These are phyloP conservation scores for Penicillium paradoxum DNA, from an alignment of 495 filamentous ascomycete species.

Conservation along the genomic window DNA sequence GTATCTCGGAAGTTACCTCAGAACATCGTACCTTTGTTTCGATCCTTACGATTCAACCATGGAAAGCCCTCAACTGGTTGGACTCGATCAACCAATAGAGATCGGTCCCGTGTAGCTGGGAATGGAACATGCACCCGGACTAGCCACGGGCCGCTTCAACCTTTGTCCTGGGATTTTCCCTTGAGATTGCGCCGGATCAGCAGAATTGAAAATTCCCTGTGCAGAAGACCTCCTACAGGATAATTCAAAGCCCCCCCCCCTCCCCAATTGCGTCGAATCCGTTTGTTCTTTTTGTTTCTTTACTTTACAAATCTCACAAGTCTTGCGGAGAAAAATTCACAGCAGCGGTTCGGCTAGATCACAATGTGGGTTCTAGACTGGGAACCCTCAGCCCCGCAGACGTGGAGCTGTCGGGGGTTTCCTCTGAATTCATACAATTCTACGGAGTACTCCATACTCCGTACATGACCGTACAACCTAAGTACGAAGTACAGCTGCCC, in stretches of 20 bases:
- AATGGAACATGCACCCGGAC: slow-evolving; percentile 23
- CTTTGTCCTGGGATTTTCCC: slow-evolving; percentile 11
- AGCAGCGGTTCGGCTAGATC: not conserved
- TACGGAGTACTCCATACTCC: not conserved
- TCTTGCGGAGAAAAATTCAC: too few species aligned
- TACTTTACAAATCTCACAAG: too few species aligned
- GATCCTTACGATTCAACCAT: not conserved
- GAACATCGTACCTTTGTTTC: not conserved
- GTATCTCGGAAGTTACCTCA: too few species aligned
- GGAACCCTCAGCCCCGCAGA: slow-evolving; percentile 15
- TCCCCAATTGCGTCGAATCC: too few species aligned
- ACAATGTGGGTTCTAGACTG: not conserved
- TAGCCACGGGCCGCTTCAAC: slow-evolving; percentile 17
- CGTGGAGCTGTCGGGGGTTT: slow-evolving; percentile 15
- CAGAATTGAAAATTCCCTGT: not conserved
- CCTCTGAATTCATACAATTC: not conserved
- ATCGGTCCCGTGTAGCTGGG: slow-evolving; percentile 14
- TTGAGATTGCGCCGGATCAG: not conserved
- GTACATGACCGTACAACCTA: too few species aligned
- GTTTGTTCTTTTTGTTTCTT: too few species aligned
- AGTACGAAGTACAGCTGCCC: too few species aligned
- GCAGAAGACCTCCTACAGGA: not conserved
- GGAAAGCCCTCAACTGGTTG: not conserved
- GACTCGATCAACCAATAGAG: slow-evolving; percentile 17
- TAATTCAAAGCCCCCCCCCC: too few species aligned